Evolutionary conservation across 139 green algal genomes (phyloP), one percentile per base, ranked within the genome.

Genomic region (Coelastrella sp.): DNA sequence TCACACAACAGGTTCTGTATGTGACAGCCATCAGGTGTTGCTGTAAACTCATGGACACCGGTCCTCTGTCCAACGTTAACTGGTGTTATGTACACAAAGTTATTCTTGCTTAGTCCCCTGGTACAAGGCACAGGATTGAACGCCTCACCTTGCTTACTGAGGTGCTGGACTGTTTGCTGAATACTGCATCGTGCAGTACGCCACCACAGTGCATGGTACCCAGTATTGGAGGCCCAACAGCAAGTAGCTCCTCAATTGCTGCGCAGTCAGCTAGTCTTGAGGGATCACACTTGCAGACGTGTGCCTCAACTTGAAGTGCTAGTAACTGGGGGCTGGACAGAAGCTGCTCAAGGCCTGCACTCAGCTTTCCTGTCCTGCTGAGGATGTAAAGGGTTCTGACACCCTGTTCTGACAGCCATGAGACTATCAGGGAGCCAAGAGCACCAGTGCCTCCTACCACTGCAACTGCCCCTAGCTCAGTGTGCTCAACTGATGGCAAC

Each of bases 371-470:
- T 3, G 84, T 93, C 5, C 93, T 84, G 34, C 93, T 92, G 3
- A 92, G 79, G n/a, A 94, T 83, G 0, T 66, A 45, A 2, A 94
- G 79, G 19, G 76, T 69, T 6, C 82, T 57, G 21, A 85, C 82
- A 4, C 81, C 89, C 2, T 78, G 66, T 25, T 85, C 43, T 15
- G 90, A 86, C 40, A 96, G 87, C 94, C 93, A 97, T 0, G 41
- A 30, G 11, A 89, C 84, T 9, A 94, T 85, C 2, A 96, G 83
- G 11, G 75, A 83, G 5, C 94, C 94, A 0, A 97, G 89, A 3
- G 89, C 92, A 41, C 94, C 94, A n/a, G 93, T 94, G 2, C 94
- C 94, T 23, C 94, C 94, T 6, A 94, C 91, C 0, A 97, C 82
- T 3, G 94, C 5, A 19, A 94, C 87, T 0, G 81, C 23, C 34